phyloP scores from a whole-genome alignment of 257 asterid genomes.

The Scutellaria galericulata region DNA sequence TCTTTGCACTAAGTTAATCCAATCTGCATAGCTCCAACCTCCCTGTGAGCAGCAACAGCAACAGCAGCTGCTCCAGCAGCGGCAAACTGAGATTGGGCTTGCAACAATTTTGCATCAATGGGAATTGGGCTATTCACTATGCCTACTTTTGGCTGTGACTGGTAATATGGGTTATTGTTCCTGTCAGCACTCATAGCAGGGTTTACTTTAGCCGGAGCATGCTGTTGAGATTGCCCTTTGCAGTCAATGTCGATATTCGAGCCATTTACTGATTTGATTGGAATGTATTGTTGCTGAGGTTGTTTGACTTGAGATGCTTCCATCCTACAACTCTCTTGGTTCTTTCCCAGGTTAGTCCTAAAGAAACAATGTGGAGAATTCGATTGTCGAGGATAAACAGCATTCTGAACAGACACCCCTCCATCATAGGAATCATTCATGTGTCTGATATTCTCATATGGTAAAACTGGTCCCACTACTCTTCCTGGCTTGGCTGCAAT shows the following conservation, averaged over 20 bases:
- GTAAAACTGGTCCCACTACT: slow-evolving; percentile 73
- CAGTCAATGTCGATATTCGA: slow-evolving; percentile 38
- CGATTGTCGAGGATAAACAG: slow-evolving; percentile 39
- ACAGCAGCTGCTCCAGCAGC: slow-evolving; percentile 65
- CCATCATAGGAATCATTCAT: slow-evolving; percentile 42
- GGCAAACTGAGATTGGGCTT: slow-evolving; percentile 71
- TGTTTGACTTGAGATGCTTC: slow-evolving; percentile 48
- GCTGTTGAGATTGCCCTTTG: slow-evolving; percentile 35
- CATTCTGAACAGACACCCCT: slow-evolving; percentile 42
- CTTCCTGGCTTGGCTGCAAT: slow-evolving; percentile 68
- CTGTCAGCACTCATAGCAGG: slow-evolving; percentile 41
- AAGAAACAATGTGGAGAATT: slow-evolving; percentile 51
- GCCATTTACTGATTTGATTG: slow-evolving; percentile 34
- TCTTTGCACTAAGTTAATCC: slow-evolving; percentile 48
- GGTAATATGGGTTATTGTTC: slow-evolving; percentile 60
- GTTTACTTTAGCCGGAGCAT: slow-evolving; percentile 41
- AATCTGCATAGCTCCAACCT: slow-evolving; percentile 66
- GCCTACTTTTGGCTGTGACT: slow-evolving; percentile 53
- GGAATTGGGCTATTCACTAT: slow-evolving; percentile 52
- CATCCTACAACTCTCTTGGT: slow-evolving; percentile 43
- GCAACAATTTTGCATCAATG: slow-evolving; percentile 67
- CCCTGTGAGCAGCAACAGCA: slow-evolving; percentile 64
- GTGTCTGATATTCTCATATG: slow-evolving; percentile 49
- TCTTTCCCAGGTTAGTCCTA: slow-evolving; percentile 43
- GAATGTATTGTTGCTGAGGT: slow-evolving; percentile 36